Evolutionary conservation across 2,329 filamentous ascomycete species (phyloP), one percentile per base, ranked within the genome.

Genomic region (Nemania bipapillata): DNA sequence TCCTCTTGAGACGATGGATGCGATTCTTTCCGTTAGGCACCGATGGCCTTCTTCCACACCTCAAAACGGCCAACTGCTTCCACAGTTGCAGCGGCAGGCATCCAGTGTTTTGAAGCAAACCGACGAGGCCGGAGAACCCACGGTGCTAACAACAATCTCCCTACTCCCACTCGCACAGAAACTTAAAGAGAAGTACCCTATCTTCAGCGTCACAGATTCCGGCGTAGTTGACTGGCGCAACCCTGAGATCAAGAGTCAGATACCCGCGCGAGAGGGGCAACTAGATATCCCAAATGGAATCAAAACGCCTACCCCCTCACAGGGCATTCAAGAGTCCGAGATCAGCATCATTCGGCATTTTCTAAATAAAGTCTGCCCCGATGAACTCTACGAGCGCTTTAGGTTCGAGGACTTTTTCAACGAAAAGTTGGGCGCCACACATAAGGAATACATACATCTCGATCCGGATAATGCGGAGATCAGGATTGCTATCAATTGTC

Each of bases 331-430:
- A 24, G 73, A 78, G 47, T 73, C 75, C 0, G 78, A 80, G 59
- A 74, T 80, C 53, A 66, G 68, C 7, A 79, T 80, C 12, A 65
- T 80, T 7, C 70, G 70, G 6, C 77, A 80, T 54, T 80, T 79
- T 42, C 73, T 81, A 2, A 71, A 63, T 5, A 78, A 73, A 11
- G 77, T 80, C 12, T 81, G 79, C 28, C 79, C 79, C 0, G 61
- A 66, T 0, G 75, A 78, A 0, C 73, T 81, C 6, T 80, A 78
- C 37, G 42, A 69, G 4, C 75, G 76, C 5, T 79, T 80, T 30
- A 77, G 76, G 0, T 80, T 81, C 42, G 76, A 80, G 2, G 65
- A 76, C 0, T 81, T 80, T 54, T 78, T 81, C 55, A 65, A 76
- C 1, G 56, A 66, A 9, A 80, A 79, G 61, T 32, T 77, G 5